These are phyloP conservation scores for Mycosarcoma mackinlayi DNA, from an alignment of 1,284 basidiomycete species.

Conservation along the genomic window DNA sequence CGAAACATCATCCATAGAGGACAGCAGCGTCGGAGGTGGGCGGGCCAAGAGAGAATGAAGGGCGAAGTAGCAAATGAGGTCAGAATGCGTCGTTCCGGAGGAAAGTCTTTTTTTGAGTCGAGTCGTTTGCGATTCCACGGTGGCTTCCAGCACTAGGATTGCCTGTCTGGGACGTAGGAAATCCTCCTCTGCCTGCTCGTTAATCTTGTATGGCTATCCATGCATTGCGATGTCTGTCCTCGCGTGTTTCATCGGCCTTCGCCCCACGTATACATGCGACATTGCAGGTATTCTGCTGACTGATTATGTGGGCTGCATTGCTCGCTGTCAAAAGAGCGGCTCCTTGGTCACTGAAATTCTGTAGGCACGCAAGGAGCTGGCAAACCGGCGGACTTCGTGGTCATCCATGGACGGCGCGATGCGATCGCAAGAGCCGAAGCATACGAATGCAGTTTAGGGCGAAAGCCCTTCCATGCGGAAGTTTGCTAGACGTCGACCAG, in stretches of 20 bases:
- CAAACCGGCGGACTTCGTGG: too few species aligned
- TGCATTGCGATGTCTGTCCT: conserved; percentile 3
- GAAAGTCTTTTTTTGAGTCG: conserved; percentile 4
- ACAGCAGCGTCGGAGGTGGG: conserved; percentile 9
- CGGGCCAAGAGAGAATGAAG: conserved; percentile 11
- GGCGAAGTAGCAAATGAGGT: conserved; percentile 30
- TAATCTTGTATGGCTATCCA: background rate
- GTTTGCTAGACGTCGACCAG: too few species aligned
- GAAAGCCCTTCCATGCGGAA: too few species aligned
- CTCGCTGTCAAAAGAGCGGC: background rate
- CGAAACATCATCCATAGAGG: background rate
- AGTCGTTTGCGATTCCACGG: background rate
- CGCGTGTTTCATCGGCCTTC: background rate
- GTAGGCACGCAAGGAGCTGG: too few species aligned
- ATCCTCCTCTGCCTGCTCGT: background rate
- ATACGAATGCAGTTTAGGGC: too few species aligned
- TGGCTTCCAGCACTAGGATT: background rate
- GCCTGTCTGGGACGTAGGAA: background rate
- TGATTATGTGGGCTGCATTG: background rate
- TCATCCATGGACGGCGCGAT: too few species aligned
- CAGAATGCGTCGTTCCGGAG: conserved; percentile 32
- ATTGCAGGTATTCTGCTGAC: background rate
- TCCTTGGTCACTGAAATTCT: background rate
- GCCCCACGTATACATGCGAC: background rate
- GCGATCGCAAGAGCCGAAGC: too few species aligned